Evolutionary conservation across 2,329 filamentous ascomycete genomes (phyloP), one percentile per base, ranked within the genome.

Genomic region (Stylonectria norvegica): DNA sequence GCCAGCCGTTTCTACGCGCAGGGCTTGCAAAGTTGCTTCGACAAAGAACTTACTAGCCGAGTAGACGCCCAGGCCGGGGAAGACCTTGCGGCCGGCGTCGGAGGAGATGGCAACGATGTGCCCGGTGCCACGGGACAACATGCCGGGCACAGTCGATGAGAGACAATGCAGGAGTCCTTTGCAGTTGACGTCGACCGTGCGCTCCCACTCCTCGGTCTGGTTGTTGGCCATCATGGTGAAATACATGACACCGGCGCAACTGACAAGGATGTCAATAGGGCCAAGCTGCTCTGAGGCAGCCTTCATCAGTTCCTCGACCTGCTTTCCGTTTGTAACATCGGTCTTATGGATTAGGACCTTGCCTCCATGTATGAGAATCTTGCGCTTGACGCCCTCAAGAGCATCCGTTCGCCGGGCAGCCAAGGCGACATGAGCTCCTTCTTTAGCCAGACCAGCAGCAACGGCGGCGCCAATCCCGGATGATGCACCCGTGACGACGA

Each of bases 1-100:
- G 0, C 84, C 85, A 0, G 83, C 86, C 0, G 85, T 90, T 70
- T 91, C 86, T 6, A 90, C 65, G 7, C 86, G 79, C 50, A 91
- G 64, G 20, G 73, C 73, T 63, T 90, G 86, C n/a, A 91, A 71
- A 0, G 85, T 86, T 1, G 85, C 86, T 61, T 91, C 86, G 39
- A 91, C 85, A 59, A 91, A 91, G 74, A 90, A 89, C 61, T 91
- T 91, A 64, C 79, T 85, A 18, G 84, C 86, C 0, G 84, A 88
- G 71, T 91, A 91, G 23, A 91, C 86, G 37, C 86, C 86, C 10
- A 90, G 68, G 0, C 86, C 86, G 1, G 86, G 85, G 68, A 90
- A 90, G 6, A 89, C 84, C 62, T 89, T 89, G 40, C 86, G 80
- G 1, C 86, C 86, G 1, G 86, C 86, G 49, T 90, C 86, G 0